A percentile compares a stretch with the other conserved stretches of the same genome.
Conservation (phyloP, 1,284 basidiomycete genomes). For the Rhodotorula sp. region DNA sequence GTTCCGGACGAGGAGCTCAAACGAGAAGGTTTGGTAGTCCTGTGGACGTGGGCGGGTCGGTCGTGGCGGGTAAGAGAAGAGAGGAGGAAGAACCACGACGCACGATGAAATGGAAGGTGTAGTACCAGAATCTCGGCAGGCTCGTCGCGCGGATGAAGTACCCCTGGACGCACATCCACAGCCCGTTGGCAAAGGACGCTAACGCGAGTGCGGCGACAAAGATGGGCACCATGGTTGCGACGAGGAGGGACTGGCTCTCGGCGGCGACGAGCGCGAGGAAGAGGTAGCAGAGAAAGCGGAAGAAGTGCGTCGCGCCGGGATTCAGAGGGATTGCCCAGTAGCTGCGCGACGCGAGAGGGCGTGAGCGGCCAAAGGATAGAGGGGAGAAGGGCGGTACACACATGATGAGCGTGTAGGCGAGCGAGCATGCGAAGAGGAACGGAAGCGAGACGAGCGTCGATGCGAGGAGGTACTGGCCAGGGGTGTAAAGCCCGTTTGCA, state of each 20-base stretch:
- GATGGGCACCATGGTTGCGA: constrained; percentile 61
- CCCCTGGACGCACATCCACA: constrained; percentile 59
- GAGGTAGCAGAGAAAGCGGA: constrained; percentile 61
- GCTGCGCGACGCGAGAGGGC: constrained; percentile 3
- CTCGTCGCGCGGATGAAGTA: constrained; percentile 58
- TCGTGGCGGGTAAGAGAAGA: constrained; percentile 55
- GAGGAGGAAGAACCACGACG: neutral
- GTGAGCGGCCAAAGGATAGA: neutral
- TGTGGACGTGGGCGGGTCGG: constrained; percentile 25
- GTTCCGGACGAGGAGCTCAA: constrained; percentile 55
- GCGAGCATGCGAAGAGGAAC: constrained; percentile 52
- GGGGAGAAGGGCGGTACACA: neutral
- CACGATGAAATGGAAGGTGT: constrained; percentile 45
- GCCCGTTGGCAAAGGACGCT: constrained; percentile 61
- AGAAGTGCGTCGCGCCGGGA: constrained; percentile 58
- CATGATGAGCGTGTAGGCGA: constrained; percentile 39
- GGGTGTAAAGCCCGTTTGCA: constrained; percentile 50
- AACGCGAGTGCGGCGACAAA: constrained; percentile 66
- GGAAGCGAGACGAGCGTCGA: constrained; percentile 52
- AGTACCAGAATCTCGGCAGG: constrained; percentile 64
- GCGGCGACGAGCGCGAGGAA: constrained; percentile 63
- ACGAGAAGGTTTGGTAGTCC: constrained; percentile 55
- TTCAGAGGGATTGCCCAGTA: constrained; percentile 58
- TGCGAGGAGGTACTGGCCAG: constrained; percentile 47
- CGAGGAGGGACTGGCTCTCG: constrained; percentile 60